Percentiles rank a stretch among this genome's conserved stretches.
Evolutionary conservation across 2,329 filamentous ascomycete genomes (phyloP).

Genomic region (Arthrobotrys musiformis): DNA sequence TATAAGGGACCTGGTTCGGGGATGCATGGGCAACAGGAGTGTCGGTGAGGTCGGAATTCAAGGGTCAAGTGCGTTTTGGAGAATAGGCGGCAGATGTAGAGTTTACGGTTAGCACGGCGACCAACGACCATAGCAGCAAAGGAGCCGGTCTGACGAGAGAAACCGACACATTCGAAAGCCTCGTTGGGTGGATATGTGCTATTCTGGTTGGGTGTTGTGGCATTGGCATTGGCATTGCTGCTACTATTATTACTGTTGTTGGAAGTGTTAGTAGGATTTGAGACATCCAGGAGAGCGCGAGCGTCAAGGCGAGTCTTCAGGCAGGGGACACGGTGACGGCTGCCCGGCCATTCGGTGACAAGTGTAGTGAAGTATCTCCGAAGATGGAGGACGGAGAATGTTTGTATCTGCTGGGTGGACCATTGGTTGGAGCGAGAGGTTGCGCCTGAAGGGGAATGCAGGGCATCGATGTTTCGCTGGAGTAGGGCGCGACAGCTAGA

Average conservation of each 20-base stretch:
- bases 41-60: constrained; percentile 49
- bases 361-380: constrained; percentile 56
- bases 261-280: constrained; percentile 14
- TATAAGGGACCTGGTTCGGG: constrained; percentile 50
- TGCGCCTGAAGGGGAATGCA: constrained; percentile 35
- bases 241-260: background rate
- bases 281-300: constrained; percentile 43
- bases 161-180: constrained; percentile 52
- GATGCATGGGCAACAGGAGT: constrained; percentile 52
- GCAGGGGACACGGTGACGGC: constrained; percentile 56
- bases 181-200: background rate
- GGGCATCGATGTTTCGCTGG: constrained; percentile 47
- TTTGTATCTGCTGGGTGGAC: constrained; percentile 28
- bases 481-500: constrained; percentile 56
- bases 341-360: constrained; percentile 56
- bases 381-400: constrained; percentile 54
- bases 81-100: constrained; percentile 55
- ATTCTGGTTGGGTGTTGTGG: constrained; percentile 7
- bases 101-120: constrained; percentile 36
- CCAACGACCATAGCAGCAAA: constrained; percentile 51
- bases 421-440: constrained; percentile 42
- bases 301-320: constrained; percentile 55
- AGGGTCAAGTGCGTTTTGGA: constrained; percentile 49
- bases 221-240: background rate
- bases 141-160: constrained; percentile 52